A percentile compares a stretch with the other conserved stretches of the same genome.
phyloP scores from a whole-genome alignment of 2,329 filamentous ascomycete species.

The Phaeosphaeriaceae sp. region DNA sequence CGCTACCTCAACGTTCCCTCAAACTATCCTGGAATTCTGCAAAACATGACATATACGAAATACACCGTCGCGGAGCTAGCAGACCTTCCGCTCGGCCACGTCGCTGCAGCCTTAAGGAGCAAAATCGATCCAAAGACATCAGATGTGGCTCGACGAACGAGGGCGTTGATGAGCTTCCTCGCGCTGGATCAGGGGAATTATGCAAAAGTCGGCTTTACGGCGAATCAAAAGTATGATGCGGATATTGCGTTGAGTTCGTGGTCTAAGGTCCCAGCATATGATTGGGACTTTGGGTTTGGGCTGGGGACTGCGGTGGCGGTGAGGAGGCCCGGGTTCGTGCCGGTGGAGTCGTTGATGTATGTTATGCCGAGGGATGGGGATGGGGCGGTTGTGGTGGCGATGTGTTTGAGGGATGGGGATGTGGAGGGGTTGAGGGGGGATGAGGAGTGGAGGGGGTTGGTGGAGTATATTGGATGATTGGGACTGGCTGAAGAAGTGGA shows the following conservation, averaged over 20 bases:
- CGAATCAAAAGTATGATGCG: slow-evolving; percentile 21
- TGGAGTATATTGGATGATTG: background rate
- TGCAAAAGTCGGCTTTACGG: slow-evolving; percentile 42
- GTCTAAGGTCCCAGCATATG: slow-evolving; percentile 57
- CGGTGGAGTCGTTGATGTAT: slow-evolving; percentile 60
- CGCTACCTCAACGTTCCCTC: slow-evolving; percentile 51
- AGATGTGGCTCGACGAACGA: slow-evolving; percentile 39
- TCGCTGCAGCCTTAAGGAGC: slow-evolving; percentile 51
- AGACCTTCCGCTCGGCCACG: slow-evolving; percentile 40
- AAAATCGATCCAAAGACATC: slow-evolving; percentile 50
- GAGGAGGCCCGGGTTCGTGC: slow-evolving; percentile 56
- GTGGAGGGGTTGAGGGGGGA: background rate
- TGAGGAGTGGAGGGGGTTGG: background rate
- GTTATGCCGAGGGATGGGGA: slow-evolving; percentile 44
- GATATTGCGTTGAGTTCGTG: slow-evolving; percentile 65
- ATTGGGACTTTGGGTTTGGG: slow-evolving; percentile 57
- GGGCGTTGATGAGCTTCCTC: slow-evolving; percentile 54
- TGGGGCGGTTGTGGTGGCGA: slow-evolving; percentile 54
- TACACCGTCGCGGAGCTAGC: slow-evolving; percentile 36
- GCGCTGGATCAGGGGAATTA: slow-evolving; percentile 46
- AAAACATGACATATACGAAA: slow-evolving; percentile 56
- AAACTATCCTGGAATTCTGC: slow-evolving; percentile 59
- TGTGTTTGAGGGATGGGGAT: slow-evolving; percentile 60
- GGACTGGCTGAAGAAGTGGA: background rate
- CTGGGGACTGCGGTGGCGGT: slow-evolving; percentile 59